phyloP scores from a whole-genome alignment of 1,284 basidiomycete species.

The Tilletia horrida region DNA sequence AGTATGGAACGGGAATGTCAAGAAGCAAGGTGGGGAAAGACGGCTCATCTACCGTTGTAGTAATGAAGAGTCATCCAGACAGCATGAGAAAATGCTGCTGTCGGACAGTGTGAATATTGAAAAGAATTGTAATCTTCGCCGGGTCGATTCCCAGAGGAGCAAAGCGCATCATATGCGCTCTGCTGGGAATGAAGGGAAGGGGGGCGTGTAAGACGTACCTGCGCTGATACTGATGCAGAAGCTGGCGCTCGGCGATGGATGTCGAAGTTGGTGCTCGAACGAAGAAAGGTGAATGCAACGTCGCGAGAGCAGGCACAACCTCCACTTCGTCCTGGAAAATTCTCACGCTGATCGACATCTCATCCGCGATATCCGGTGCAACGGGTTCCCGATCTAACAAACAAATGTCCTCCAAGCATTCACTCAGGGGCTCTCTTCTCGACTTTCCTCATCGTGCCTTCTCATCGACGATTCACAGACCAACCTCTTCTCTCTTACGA shows the following conservation, averaged over 20 bases:
- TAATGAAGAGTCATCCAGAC: slow-evolving; percentile 21
- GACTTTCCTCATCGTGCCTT: background rate
- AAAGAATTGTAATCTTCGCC: slow-evolving; percentile 26
- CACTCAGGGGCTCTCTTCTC: background rate
- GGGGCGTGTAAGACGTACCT: background rate
- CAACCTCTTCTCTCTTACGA: no score
- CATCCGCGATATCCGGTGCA: background rate
- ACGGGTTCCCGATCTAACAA: slow-evolving; percentile 2
- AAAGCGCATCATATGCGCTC: background rate
- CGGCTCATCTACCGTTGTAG: slow-evolving; percentile 55
- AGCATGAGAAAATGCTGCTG: background rate
- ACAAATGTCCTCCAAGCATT: background rate
- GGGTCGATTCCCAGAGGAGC: background rate
- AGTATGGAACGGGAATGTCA: background rate
- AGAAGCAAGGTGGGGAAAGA: background rate
- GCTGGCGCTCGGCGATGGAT: background rate
- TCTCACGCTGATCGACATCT: slow-evolving; percentile 6
- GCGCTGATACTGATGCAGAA: background rate
- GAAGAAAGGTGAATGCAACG: background rate
- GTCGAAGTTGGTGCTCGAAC: background rate
- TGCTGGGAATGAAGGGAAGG: background rate
- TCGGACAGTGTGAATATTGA: slow-evolving; percentile 30
- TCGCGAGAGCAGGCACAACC: background rate
- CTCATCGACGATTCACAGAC: no score
- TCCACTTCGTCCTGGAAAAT: background rate